These are phyloP conservation scores for Diaporthe aspalathi DNA, from an alignment of 2,329 filamentous ascomycete species.

Conservation along the genomic window DNA sequence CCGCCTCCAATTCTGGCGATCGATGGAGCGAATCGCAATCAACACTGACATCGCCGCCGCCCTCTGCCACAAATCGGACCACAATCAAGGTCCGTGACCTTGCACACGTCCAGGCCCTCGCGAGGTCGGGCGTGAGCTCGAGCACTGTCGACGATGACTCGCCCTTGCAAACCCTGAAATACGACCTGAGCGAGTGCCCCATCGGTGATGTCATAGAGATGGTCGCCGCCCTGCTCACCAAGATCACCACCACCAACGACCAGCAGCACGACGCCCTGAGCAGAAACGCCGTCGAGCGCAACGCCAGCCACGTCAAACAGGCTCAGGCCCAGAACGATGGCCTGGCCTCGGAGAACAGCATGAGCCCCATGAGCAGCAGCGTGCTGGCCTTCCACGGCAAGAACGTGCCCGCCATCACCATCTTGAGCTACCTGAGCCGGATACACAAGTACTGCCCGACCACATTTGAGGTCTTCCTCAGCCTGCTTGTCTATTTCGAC, in stretches of 20 bases:
- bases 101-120: slow-evolving; percentile 90
- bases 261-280: slow-evolving; percentile 92
- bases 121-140: slow-evolving; percentile 78
- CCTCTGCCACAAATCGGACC: slow-evolving; percentile 55
- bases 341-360: slow-evolving; percentile 54
- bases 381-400: slow-evolving; percentile 98
- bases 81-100: slow-evolving; percentile 87
- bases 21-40: slow-evolving; percentile 41
- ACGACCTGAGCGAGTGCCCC: slow-evolving; percentile 98
- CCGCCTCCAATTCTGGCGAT: slow-evolving; percentile 49
- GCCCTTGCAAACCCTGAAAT: slow-evolving; percentile 71
- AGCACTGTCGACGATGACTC: slow-evolving; percentile 64
- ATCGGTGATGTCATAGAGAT: slow-evolving; percentile 98
- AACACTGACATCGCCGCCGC: slow-evolving; percentile 46
- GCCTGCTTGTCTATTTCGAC: slow-evolving; percentile 96
- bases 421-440: slow-evolving; percentile 91
- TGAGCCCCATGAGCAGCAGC: slow-evolving; percentile 67
- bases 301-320: slow-evolving; percentile 68
- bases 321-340: slow-evolving; percentile 50
- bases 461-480: slow-evolving; percentile 97
- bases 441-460: slow-evolving; percentile 99
- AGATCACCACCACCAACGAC: slow-evolving; percentile 98
- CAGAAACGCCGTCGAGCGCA: slow-evolving; percentile 82
- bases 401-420: slow-evolving; percentile 97
- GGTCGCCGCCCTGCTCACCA: slow-evolving; percentile 95